Base-by-base conservation (phyloP, 345 rosid species). In the Balakata baccata region DNA sequence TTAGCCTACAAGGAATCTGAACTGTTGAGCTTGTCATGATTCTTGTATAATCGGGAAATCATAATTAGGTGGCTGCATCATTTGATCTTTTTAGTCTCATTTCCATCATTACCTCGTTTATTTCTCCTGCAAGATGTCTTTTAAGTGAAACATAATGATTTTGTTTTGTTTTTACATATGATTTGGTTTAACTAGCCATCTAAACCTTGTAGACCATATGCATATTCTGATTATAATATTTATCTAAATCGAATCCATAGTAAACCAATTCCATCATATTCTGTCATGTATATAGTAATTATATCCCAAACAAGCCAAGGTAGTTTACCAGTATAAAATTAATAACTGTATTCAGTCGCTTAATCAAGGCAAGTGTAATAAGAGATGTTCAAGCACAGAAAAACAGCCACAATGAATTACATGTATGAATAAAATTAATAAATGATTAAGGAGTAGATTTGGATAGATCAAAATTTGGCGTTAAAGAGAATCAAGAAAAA, bases 141-240 rank as follows among this genome's bases (percentile, higher is more conserved):
- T 52, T 64, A 5, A 11, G 3, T 58, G 37, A 45, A 29, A 71
- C 70, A 76, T n/a, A 64, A 63, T 70, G 58, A 69, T 76, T 69
- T 63, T 63, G 64, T 46, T 18, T 61, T 74, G 66, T 56, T 66
- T 72, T 69, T 39, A 54, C 59, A 54, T 20, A 5, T 60, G 25
- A 72, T 37, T 62, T 34, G n/a, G 49, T 51, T 61, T 62, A 20
- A 49, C 25, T 53, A 20, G 38, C 25, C 18, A 11, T 46, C 37
- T 22, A 65, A n/a, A 41, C 14, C 46, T 11, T 65, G 47, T 43
- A 43, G 7, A 25, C 3, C 22, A 14, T 3, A 61, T 41, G 45
- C 39, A 8, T 39, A 6, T 3, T 45, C 22, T 29, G 34, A 29
- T 29, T 29, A 29, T 29, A 29, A 29, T 29, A 29, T 29, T 29